Evolutionary conservation across 768 basidiomycete species (phyloP).

Genomic region (Boletellus sp.): DNA sequence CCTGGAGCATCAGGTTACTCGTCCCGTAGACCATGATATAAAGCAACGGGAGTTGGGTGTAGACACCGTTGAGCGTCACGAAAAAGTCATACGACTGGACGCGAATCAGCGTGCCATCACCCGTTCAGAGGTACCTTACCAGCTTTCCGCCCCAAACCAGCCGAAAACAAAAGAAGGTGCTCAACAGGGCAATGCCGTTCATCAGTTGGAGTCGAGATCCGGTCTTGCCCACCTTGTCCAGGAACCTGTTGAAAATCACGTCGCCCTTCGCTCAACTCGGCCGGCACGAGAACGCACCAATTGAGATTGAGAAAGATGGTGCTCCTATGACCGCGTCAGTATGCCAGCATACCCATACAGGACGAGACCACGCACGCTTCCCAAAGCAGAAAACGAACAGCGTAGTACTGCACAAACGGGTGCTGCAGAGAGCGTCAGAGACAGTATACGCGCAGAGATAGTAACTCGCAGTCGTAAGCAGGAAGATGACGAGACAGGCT

Average conservation of each 20-base stretch:
- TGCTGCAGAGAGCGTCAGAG: conserved; percentile 36
- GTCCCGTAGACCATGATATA: conserved; percentile 49
- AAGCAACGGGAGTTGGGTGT: conserved; percentile 48
- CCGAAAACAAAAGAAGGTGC: conserved; percentile 66
- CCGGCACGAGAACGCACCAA: conserved; percentile 47
- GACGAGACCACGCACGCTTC: conserved; percentile 57
- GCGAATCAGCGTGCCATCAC: conserved; percentile 2
- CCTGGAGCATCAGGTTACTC: conserved; percentile 65
- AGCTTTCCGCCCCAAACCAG: conserved; percentile 65
- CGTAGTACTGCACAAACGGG: conserved; percentile 80
- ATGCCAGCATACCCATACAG: neutral
- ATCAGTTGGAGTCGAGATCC: conserved; percentile 64
- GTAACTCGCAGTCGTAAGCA: conserved; percentile 63
- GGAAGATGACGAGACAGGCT: conserved; percentile 62
- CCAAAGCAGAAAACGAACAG: conserved; percentile 76
- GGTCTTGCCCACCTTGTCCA: conserved; percentile 73
- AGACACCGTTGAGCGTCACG: conserved; percentile 51
- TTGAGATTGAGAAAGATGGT: conserved; percentile 88
- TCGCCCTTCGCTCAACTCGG: neutral
- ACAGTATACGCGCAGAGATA: neutral
- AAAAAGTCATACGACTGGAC: conserved; percentile 65
- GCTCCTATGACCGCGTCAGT: conserved; percentile 42
- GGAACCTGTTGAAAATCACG: conserved; percentile 44
- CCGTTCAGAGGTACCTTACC: conserved; percentile 13
- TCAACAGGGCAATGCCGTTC: conserved; percentile 67